A percentile compares a stretch with the other conserved stretches of the same genome.
These are phyloP conservation scores for Helotiales sp. DNA, from an alignment of 2,329 filamentous ascomycete species.

Conservation along the genomic window DNA sequence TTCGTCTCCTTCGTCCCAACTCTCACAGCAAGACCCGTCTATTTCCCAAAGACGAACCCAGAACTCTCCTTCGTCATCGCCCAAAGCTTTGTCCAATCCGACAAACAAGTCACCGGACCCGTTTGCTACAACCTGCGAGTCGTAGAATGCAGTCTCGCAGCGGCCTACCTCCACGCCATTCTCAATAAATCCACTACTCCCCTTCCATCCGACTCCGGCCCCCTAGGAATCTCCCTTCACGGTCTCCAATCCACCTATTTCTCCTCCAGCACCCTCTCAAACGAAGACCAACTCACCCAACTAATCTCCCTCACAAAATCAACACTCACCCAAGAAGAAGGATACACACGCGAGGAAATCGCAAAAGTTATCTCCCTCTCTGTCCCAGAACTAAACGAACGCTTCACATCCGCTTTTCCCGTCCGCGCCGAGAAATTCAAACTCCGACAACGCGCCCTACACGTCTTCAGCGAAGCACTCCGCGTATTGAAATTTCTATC, in stretches of 20 bases:
- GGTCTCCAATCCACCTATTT: conserved; percentile 89
- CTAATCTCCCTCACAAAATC: conserved; percentile 72
- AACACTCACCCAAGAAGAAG: conserved; percentile 77
- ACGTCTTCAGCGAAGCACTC: conserved; percentile 89
- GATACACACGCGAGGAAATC: conserved; percentile 88
- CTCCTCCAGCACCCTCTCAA: conserved; percentile 45
- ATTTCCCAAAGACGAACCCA: conserved; percentile 79
- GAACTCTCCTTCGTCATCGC: conserved; percentile 92
- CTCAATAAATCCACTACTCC: conserved; percentile 60
- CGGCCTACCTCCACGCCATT: conserved; percentile 66
- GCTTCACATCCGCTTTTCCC: conserved; percentile 86
- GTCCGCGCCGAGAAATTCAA: conserved; percentile 87
- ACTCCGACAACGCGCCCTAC: conserved; percentile 83
- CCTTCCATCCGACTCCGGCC: conserved; percentile 78
- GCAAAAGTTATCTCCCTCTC: conserved; percentile 71
- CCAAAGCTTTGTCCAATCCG: conserved; percentile 90
- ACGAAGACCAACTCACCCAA: conserved; percentile 71
- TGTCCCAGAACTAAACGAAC: conserved; percentile 72
- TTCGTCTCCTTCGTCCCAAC: conserved; percentile 88
- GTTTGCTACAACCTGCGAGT: conserved; percentile 97
- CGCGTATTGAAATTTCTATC: conserved; percentile 84
- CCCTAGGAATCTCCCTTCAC: conserved; percentile 80
- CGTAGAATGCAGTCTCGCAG: conserved; percentile 91
- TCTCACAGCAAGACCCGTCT: conserved; percentile 76
- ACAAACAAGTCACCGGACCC: conserved; percentile 93